Conservation (phyloP, 345 rosid species). For the Arabidopsis suecica region DNA sequence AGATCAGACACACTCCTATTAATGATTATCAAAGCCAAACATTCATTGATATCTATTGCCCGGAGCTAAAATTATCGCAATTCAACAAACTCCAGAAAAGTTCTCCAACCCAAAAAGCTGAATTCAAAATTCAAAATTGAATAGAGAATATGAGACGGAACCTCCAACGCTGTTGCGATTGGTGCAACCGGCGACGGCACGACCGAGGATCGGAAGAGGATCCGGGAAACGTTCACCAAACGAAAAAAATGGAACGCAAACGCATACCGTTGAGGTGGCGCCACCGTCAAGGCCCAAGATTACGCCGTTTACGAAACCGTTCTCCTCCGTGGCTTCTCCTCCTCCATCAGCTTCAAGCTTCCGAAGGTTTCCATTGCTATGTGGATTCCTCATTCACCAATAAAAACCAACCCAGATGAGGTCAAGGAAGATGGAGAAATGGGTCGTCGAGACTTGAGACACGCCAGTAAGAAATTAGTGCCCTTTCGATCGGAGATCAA, state of each 20-base stretch:
- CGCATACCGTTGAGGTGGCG: conserved; percentile 50
- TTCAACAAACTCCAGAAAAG: not conserved
- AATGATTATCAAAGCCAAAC: not conserved
- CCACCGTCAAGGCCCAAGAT: conserved; percentile 50
- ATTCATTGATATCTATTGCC: conserved; percentile 6
- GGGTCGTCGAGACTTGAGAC: conserved; percentile 16
- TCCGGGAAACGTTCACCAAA: conserved; percentile 36
- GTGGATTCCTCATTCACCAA: conserved; percentile 37
- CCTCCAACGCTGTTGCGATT: conserved; percentile 52
- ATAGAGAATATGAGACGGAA: conserved; percentile 16
- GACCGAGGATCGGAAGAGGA: conserved; percentile 44
- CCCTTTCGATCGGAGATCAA: conserved; percentile 14
- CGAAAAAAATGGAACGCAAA: conserved; percentile 42
- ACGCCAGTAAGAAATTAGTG: conserved; percentile 2
- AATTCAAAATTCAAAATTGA: not conserved
- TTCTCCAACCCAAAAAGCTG: not conserved
- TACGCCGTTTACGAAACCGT: conserved; percentile 41
- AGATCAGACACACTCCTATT: not conserved
- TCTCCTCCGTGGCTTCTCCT: conserved; percentile 26
- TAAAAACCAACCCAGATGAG: conserved; percentile 37
- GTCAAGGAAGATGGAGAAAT: conserved; percentile 29
- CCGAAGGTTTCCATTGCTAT: conserved; percentile 34
- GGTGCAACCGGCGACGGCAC: conserved; percentile 47
- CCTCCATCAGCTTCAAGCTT: not conserved
- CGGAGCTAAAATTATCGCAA: not conserved